Conservation (phyloP, 768 basidiomycete species). For the Cystofilobasidium macerans region DNA sequence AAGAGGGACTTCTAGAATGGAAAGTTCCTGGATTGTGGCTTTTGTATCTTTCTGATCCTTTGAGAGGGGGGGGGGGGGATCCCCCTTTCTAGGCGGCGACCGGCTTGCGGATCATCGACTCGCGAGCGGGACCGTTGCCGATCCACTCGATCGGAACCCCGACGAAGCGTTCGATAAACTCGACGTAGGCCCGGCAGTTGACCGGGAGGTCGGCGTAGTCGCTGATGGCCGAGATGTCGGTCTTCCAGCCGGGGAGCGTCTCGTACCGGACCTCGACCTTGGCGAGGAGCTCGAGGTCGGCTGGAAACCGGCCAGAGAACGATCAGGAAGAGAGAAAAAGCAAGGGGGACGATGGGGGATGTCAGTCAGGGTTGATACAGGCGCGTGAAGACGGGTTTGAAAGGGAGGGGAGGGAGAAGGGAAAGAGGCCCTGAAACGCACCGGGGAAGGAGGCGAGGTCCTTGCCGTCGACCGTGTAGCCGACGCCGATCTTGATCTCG, state of each 20-base stretch:
- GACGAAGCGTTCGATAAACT: slow-evolving; percentile 68
- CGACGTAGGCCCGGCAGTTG: slow-evolving; percentile 73
- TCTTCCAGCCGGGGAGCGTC: slow-evolving; percentile 84
- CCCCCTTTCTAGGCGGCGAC: not conserved
- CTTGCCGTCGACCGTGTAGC: slow-evolving; percentile 65
- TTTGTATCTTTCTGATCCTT: too few species aligned
- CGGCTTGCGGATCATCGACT: slow-evolving; percentile 20
- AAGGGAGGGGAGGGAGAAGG: not conserved
- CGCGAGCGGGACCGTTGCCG: slow-evolving; percentile 25
- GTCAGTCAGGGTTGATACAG: not conserved
- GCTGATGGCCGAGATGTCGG: slow-evolving; percentile 53
- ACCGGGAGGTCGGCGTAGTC: slow-evolving; percentile 67
- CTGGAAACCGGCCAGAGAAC: too few species aligned
- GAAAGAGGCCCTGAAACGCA: slow-evolving; percentile 38
- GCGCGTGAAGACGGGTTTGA: too few species aligned
- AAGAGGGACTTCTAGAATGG: too few species aligned
- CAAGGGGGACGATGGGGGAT: too few species aligned
- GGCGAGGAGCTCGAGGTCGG: slow-evolving; percentile 71
- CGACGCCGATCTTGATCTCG: slow-evolving; percentile 78
- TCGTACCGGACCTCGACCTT: slow-evolving; percentile 72
- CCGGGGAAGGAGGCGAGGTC: slow-evolving; percentile 79
- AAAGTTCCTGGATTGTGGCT: too few species aligned
- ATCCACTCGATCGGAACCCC: slow-evolving; percentile 49
- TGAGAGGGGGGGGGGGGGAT: not conserved
- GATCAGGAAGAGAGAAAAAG: too few species aligned